A percentile compares a stretch with the other conserved stretches of the same genome.
phyloP scores from a whole-genome alignment of 768 basidiomycete species.

The Phylloporus sp. region DNA sequence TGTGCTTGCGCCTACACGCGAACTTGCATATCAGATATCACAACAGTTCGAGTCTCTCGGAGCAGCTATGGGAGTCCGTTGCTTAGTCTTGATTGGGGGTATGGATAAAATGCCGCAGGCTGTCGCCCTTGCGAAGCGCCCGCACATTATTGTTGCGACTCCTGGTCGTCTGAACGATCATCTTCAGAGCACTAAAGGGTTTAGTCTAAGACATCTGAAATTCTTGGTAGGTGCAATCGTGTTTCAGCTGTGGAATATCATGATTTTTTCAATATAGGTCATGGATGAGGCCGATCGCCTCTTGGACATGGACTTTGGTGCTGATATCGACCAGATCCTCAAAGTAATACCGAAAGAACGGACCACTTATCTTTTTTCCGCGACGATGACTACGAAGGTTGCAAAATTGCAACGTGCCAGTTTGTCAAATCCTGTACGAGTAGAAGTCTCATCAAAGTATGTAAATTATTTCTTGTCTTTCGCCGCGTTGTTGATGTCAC shows the following conservation, averaged over 20 bases:
- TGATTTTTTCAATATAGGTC: slow-evolving; percentile 52
- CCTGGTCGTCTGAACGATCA: slow-evolving; percentile 93
- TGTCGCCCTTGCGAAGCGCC: slow-evolving; percentile 88
- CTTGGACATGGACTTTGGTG: slow-evolving; percentile 94
- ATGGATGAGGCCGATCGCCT: slow-evolving; percentile 96
- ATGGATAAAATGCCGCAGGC: slow-evolving; percentile 89
- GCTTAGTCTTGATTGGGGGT: slow-evolving; percentile 91
- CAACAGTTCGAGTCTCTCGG: slow-evolving; percentile 93
- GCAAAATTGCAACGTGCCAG: slow-evolving; percentile 94
- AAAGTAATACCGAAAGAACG: slow-evolving; percentile 93
- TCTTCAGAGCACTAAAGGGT: slow-evolving; percentile 96
- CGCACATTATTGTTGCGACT: slow-evolving; percentile 93
- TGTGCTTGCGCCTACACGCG: slow-evolving; percentile 94
- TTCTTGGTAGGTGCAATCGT: slow-evolving; percentile 63
- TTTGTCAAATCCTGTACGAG: slow-evolving; percentile 86
- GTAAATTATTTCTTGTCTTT: slow-evolving; percentile 21
- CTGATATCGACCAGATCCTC: slow-evolving; percentile 93
- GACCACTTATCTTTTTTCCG: slow-evolving; percentile 94
- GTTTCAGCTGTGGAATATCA: not conserved
- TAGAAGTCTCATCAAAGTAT: slow-evolving; percentile 92
- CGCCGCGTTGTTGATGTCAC: not conserved
- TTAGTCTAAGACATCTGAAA: slow-evolving; percentile 78
- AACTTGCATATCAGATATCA: slow-evolving; percentile 97
- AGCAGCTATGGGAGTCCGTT: slow-evolving; percentile 87
- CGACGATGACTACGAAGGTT: slow-evolving; percentile 98